These are phyloP conservation scores for Talaromyces sp. DNA, from an alignment of 2,329 filamentous ascomycete species.

Conservation along the genomic window DNA sequence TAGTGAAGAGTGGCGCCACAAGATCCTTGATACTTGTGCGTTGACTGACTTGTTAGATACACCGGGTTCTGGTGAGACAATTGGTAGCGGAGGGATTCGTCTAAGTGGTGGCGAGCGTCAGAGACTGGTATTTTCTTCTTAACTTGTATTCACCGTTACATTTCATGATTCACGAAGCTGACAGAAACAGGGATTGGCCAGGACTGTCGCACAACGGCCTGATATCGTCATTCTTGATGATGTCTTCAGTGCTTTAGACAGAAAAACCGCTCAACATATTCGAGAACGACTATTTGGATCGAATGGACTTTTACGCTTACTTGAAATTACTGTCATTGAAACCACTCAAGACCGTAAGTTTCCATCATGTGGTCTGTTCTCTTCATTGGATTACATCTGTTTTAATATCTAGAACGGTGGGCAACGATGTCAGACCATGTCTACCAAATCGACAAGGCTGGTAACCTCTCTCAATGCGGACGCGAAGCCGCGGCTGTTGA, in stretches of 20 bases:
- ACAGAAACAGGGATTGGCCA: neutral
- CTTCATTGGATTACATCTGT: neutral
- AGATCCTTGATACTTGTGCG: neutral
- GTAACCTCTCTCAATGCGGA: neutral
- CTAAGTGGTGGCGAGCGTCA: neutral
- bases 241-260: neutral
- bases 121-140: neutral
- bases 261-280: neutral
- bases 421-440: neutral
- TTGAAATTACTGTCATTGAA: neutral
- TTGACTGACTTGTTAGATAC: slow-evolving; percentile 3
- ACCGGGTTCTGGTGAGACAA: neutral
- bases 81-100: slow-evolving; percentile 1
- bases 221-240: slow-evolving; percentile 1
- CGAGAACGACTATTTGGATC: neutral
- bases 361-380: neutral
- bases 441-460: neutral
- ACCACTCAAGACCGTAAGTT: neutral
- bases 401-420: neutral
- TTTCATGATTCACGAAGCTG: neutral
- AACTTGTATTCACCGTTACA: neutral
- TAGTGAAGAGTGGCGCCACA: slow-evolving; percentile 4
- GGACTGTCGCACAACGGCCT: neutral
- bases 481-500: neutral
- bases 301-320: neutral